Evolutionary conservation across 31 red algal genomes (phyloP).

Genomic region (Asparagopsis taxiformis): DNA sequence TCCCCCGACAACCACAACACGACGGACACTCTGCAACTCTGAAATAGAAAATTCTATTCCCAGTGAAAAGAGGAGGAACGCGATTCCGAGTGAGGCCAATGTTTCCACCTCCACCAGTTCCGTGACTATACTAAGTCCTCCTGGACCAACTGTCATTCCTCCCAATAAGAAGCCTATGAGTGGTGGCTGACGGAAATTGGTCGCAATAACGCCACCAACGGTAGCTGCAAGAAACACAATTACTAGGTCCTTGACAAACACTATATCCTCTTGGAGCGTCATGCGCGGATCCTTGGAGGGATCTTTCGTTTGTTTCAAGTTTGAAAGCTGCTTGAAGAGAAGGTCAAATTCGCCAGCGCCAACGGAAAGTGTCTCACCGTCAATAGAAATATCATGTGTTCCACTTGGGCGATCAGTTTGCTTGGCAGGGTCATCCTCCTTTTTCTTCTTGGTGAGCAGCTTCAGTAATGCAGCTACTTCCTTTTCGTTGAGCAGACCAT

Average conservation of each 20-base stretch:
- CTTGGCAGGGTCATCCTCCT: slow-evolving; percentile 30
- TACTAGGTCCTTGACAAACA: slow-evolving; percentile 89
- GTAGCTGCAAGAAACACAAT: slow-evolving; percentile 77
- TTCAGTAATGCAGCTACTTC: slow-evolving; percentile 87
- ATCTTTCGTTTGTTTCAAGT: slow-evolving; percentile 88
- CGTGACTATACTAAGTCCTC: slow-evolving; percentile 66
- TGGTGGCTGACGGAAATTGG: slow-evolving; percentile 69
- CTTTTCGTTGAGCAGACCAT: slow-evolving; percentile 71
- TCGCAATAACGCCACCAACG: slow-evolving; percentile 72
- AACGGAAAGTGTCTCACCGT: slow-evolving; percentile 79
- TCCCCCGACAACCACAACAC: slow-evolving; percentile 79
- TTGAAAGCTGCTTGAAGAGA: slow-evolving; percentile 88
- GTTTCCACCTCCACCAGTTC: slow-evolving; percentile 92
- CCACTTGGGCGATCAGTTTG: slow-evolving; percentile 40
- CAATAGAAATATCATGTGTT: slow-evolving; percentile 78
- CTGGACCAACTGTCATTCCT: slow-evolving; percentile 86
- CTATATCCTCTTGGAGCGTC: slow-evolving; percentile 89
- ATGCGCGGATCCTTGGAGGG: slow-evolving; percentile 89
- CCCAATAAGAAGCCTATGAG: slow-evolving; percentile 86
- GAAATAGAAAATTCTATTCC: slow-evolving; percentile 89
- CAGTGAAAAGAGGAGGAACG: slow-evolving; percentile 82
- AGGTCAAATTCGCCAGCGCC: slow-evolving; percentile 81
- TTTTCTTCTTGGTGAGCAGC: slow-evolving; percentile 63
- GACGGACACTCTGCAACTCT: slow-evolving; percentile 66
- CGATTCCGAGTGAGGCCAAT: slow-evolving; percentile 81